phyloP scores from a whole-genome alignment of 345 rosid species.

The Eutrema heterophyllum region DNA sequence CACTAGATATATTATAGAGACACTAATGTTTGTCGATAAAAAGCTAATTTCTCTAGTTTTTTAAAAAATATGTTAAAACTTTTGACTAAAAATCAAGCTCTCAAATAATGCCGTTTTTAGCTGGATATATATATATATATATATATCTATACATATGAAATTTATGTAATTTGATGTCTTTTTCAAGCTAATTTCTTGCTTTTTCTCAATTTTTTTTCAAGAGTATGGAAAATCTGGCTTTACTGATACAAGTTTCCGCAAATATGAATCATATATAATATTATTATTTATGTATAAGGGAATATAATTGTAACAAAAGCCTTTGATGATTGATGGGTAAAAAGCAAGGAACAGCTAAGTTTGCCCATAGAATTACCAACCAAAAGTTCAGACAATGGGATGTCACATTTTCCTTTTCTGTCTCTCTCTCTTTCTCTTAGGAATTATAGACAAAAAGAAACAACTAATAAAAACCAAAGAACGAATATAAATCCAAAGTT shows the following conservation, averaged over 20 bases:
- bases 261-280: not conserved
- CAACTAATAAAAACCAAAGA: conserved; percentile 12
- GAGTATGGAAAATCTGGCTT: not conserved
- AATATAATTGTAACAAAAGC: conserved; percentile 6
- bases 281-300: not conserved
- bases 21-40: too few relatives aligned
- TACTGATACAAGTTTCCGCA: not conserved
- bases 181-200: too few relatives aligned
- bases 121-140: too few relatives aligned
- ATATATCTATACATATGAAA: too few relatives aligned
- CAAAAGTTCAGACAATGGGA: conserved; percentile 25
- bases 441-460: not conserved
- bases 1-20: too few relatives aligned
- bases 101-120: too few relatives aligned
- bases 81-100: too few relatives aligned
- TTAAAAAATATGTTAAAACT: too few relatives aligned
- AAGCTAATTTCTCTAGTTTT: too few relatives aligned
- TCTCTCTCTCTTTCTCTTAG: not conserved
- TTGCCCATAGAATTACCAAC: conserved; percentile 11
- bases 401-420: not conserved
- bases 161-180: too few relatives aligned
- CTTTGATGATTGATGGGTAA: conserved; percentile 20
- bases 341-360: conserved; percentile 26
- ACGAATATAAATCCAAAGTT: not conserved
- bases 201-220: too few relatives aligned